Base-by-base conservation (phyloP, 768 basidiomycete genomes). In the Phlebiopsis gigantea region DNA sequence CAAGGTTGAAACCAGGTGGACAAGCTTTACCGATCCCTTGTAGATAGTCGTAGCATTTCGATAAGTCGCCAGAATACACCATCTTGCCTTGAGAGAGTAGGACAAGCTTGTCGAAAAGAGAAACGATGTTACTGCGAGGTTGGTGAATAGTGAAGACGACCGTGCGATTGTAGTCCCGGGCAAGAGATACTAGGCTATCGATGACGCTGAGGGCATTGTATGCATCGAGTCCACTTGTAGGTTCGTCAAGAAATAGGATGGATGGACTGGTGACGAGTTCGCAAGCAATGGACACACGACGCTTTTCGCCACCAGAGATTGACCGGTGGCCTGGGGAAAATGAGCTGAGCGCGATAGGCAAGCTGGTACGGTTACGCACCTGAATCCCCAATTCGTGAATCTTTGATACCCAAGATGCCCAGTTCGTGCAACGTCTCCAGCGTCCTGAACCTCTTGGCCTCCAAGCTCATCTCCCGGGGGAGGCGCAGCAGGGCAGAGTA, bases 71-170 rank as follows among this genome's bases (percentile, higher is more conserved):
- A 2, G 89, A 87, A 71, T 94, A 97, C 5, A 95, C 85, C 7
- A 88, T 71, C 64, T 85, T 88, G 1, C 97, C 97, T 50, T 82
- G 79, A 0, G 91, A 91, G 17, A 99, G 78, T 2, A 98, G 75
- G 2, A 98, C 71, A 28, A 99, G 78, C 59, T 95, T 87, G 68
- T 99, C 96, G 62, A 99, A 98, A 12, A 99, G 75, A 0, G 93
- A 86, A 14, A 98, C 95, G 63, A 99, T 98, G 71, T 98, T 98
- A 17, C 34, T 39, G 50, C 96, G 86, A 14, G 96, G 97, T 69
- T 98, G 97, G 65, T 99, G 97, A 56, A 99, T 98, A 0, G 96
- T 98, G 74, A 98, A 97, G 57, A 98, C 79, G 50, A 98, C 92
- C 0, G 95, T 98, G 30, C 96, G 87, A 61, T 95, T 93, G 71